phyloP scores from a whole-genome alignment of 1,284 basidiomycete species.

The Trametes polyzona region DNA sequence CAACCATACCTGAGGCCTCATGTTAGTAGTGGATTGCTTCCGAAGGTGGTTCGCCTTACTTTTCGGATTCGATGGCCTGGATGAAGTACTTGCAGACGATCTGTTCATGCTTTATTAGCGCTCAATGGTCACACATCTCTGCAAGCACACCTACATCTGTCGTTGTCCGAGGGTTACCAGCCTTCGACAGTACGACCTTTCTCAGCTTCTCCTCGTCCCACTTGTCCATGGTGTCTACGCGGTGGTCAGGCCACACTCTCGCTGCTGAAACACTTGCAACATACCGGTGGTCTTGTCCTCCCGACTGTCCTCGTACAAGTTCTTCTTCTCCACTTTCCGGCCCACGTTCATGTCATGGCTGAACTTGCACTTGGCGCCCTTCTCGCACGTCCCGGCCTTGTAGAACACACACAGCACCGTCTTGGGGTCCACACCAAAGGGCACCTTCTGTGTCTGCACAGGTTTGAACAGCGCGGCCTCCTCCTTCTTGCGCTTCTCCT shows the following conservation, averaged over 20 bases:
- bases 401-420: conserved; percentile 87
- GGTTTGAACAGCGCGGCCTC: conserved; percentile 83
- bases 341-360: conserved; percentile 91
- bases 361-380: conserved; percentile 94
- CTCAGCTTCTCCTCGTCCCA: conserved; percentile 97
- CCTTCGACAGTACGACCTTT: conserved; percentile 86
- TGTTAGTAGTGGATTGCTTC: neutral
- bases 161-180: conserved; percentile 88
- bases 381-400: conserved; percentile 90
- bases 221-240: conserved; percentile 91
- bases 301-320: conserved; percentile 90
- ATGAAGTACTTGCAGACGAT: conserved; percentile 99
- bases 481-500: conserved; percentile 86
- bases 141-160: conserved; percentile 73
- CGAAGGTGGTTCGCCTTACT: conserved; percentile 47
- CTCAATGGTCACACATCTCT: neutral
- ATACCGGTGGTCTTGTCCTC: conserved; percentile 80
- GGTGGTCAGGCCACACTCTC: neutral
- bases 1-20: conserved; percentile 69
- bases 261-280: conserved; percentile 31
- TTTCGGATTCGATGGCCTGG: conserved; percentile 93
- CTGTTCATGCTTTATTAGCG: conserved; percentile 41
- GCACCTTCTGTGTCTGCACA: conserved; percentile 84
- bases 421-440: conserved; percentile 96
- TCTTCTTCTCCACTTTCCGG: conserved; percentile 95